phyloP scores from a whole-genome alignment of 768 basidiomycete genomes.

The Dendrothele bispora region DNA sequence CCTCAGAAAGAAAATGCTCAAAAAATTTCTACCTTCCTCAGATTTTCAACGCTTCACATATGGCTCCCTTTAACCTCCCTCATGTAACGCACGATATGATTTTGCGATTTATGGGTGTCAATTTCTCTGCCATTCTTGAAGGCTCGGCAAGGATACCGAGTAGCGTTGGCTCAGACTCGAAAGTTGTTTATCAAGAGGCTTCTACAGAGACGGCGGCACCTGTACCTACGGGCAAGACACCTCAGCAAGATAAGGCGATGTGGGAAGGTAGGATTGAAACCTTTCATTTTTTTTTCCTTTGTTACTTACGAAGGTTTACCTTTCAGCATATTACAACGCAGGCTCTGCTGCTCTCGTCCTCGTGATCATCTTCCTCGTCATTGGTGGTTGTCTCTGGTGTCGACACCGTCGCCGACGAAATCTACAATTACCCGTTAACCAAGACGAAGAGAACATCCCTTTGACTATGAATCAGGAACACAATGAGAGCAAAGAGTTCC shows the following conservation, averaged over 20 bases:
- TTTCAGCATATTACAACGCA: conserved; percentile 88
- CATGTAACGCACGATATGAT: conserved; percentile 96
- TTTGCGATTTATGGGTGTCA: conserved; percentile 92
- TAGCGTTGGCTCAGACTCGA: conserved; percentile 69
- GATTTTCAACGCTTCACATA: conserved; percentile 94
- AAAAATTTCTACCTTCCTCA: conserved; percentile 27
- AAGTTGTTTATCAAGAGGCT: conserved; percentile 60
- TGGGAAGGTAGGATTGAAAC: conserved; percentile 72
- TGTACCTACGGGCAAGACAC: conserved; percentile 53
- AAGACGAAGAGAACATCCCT: conserved; percentile 72
- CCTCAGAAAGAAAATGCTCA: too few relatives aligned
- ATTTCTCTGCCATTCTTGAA: conserved; percentile 79
- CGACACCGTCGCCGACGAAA: conserved; percentile 50
- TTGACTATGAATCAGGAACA: too few relatives aligned
- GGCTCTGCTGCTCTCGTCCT: conserved; percentile 87
- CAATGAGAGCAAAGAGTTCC: conserved; percentile 27
- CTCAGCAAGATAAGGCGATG: conserved; percentile 80
- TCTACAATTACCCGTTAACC: conserved; percentile 38
- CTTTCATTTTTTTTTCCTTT: neutral
- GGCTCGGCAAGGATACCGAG: conserved; percentile 82
- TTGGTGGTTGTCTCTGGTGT: conserved; percentile 82
- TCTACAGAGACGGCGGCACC: conserved; percentile 33
- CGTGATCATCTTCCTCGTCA: conserved; percentile 62
- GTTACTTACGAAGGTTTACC: conserved; percentile 4
- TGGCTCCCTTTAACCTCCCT: conserved; percentile 90